Base-by-base conservation (phyloP, 805 yeast species). In the Sugiyamaella marilandica region DNA sequence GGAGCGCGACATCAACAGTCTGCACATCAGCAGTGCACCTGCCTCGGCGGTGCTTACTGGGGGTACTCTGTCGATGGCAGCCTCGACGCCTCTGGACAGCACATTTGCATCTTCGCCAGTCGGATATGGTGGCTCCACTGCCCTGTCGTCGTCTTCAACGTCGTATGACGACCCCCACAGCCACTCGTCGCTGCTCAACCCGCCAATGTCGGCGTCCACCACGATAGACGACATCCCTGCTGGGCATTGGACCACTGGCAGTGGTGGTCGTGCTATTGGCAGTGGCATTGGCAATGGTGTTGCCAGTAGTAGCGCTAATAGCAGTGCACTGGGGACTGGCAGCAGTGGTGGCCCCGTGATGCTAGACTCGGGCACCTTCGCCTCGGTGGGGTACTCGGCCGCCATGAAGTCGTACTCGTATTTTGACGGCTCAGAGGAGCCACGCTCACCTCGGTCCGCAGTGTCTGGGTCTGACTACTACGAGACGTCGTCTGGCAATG, bases 401-500 rank as follows among this genome's bases (percentile, higher is more conserved):
- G 18, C 34, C 31, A 41, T 43, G 29, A 14, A 36, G 43, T 34
- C 47, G n/a, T 41, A 48, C 32, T 43, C 55, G 19, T 51, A 49
- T 14, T 49, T 49, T 18, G 52, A 49, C 36, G 45, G 44, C 14
- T 26, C 24, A 11, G 53, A 36, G n/a, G 50, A 46, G 16, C 37
- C 46, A 14, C 36, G 37, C 41, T 49, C 56, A 11, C 55, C 55
- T 4, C 41, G 49, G 10, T 39, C 45, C 10, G 36, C 49, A 10
- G 18, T 39, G 24, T 39, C 43, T 16, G 19, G 19, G 13, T 39
- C 43, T 5, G 43, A 39, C 34, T 29, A 44, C 39, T n/a, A 36
- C 34, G 50, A 45, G 16, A 31, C 50, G 19, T 19, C 24, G 34
- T 45, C 50, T 5, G 24, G 26, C 19, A 26, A 37, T 10, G 13